Evolutionary conservation across 2,329 filamentous ascomycete species (phyloP).

Genomic region (Colletotrichum sp.): DNA sequence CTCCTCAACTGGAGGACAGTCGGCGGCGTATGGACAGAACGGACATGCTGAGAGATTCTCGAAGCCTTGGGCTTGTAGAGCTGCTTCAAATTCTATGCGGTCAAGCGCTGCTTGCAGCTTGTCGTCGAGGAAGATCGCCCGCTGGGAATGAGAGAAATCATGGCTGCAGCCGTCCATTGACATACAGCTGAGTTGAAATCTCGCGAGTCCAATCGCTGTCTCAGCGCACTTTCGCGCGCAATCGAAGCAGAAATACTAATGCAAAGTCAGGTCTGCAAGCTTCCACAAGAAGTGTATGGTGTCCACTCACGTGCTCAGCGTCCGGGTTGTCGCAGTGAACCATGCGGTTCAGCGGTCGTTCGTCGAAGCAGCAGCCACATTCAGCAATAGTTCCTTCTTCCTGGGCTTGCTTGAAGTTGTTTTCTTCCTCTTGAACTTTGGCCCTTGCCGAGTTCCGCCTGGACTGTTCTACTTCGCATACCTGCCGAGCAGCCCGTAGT

Average conservation of each 20-base stretch:
- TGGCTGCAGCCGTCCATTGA: constrained; percentile 69
- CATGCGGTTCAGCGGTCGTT: constrained; percentile 70
- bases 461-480: constrained; percentile 28
- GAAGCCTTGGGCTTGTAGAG: constrained; percentile 71
- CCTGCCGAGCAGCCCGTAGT: constrained; percentile 38
- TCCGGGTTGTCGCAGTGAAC: constrained; percentile 66
- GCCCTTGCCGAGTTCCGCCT: constrained; percentile 25
- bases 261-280: neutral
- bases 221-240: constrained; percentile 73
- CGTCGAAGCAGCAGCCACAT: constrained; percentile 76
- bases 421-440: constrained; percentile 38
- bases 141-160: constrained; percentile 61
- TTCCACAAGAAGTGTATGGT: neutral
- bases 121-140: constrained; percentile 61
- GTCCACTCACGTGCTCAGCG: constrained; percentile 50
- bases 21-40: constrained; percentile 81
- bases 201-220: constrained; percentile 70
- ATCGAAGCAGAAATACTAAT: constrained; percentile 67
- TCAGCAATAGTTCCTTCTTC: constrained; percentile 62
- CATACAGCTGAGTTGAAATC: constrained; percentile 73
- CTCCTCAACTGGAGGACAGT: constrained; percentile 69
- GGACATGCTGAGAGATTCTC: constrained; percentile 78
- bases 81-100: constrained; percentile 72
- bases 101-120: constrained; percentile 68
- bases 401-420: constrained; percentile 46